Percentiles rank a stretch among this genome's conserved stretches.
Conservation (phyloP, 1,284 basidiomycete genomes). For the Singerocomus inundabilis region DNA sequence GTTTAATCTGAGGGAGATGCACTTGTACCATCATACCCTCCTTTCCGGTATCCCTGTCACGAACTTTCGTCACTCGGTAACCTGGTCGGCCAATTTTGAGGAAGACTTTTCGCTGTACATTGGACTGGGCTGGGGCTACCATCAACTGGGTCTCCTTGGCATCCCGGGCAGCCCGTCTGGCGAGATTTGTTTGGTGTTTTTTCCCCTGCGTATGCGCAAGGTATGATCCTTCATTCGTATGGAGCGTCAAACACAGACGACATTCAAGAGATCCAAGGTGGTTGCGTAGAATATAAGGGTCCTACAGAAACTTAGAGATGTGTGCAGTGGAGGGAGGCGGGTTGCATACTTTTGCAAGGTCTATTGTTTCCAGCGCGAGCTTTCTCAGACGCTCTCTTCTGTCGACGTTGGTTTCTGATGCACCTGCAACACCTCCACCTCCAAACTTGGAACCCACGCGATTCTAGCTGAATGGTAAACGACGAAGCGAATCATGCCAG, state of each 20-base stretch:
- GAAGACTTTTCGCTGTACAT: constrained; percentile 88
- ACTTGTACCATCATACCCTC: constrained; percentile 98
- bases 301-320: constrained; percentile 46
- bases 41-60: constrained; percentile 74
- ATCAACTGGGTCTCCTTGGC: constrained; percentile 89
- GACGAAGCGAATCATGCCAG: background rate
- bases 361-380: constrained; percentile 94
- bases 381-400: constrained; percentile 92
- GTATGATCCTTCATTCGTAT: constrained; percentile 99
- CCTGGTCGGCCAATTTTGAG: constrained; percentile 97
- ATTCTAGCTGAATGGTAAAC: constrained; percentile 54
- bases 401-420: constrained; percentile 93
- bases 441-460: constrained; percentile 96
- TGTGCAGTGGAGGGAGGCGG: background rate
- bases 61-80: constrained; percentile 88
- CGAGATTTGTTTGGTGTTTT: constrained; percentile 99
- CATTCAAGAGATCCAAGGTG: constrained; percentile 98
- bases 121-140: constrained; percentile 75
- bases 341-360: constrained; percentile 78
- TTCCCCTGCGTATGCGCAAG: constrained; percentile 99
- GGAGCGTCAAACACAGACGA: constrained; percentile 94
- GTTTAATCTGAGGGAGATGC: constrained; percentile 92
- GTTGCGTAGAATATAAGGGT: constrained; percentile 98
- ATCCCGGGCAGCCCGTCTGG: constrained; percentile 92
- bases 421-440: constrained; percentile 90